Evolutionary conservation across 148 eudicot genomes (phyloP).

Genomic region (Chenopodium berlandieri): DNA sequence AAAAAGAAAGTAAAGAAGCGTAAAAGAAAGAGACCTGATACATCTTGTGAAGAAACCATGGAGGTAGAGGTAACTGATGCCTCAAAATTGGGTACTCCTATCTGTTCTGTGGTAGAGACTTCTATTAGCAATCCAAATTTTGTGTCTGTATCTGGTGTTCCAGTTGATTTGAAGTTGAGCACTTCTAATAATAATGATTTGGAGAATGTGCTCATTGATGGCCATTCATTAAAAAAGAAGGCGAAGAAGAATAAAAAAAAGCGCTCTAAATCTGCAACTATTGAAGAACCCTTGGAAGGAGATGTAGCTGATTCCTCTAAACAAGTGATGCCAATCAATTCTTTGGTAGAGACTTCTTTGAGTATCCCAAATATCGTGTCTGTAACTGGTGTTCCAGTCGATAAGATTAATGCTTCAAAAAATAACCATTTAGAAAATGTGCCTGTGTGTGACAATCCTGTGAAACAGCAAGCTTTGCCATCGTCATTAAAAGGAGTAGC

Average conservation of each 20-base stretch:
- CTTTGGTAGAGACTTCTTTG: slow-evolving; percentile 8
- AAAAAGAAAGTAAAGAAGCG: neutral
- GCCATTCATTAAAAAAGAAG: slow-evolving; percentile 5
- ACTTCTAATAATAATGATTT: neutral
- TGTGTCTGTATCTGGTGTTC: slow-evolving; percentile 8
- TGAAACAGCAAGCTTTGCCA: slow-evolving; percentile 8
- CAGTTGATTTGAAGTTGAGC: slow-evolving; percentile 2
- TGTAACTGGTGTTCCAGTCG: slow-evolving; percentile 11
- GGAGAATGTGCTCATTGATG: slow-evolving; percentile 12
- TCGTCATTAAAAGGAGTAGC: slow-evolving; percentile 13
- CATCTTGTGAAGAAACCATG: neutral
- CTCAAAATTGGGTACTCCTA: neutral
- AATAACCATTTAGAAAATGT: slow-evolving; percentile 13
- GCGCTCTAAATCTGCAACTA: neutral
- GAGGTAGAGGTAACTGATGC: slow-evolving; percentile 11
- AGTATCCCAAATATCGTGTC: slow-evolving; percentile 5
- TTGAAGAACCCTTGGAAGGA: slow-evolving; percentile 1
- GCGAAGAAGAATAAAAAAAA: neutral
- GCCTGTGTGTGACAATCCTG: slow-evolving; percentile 1
- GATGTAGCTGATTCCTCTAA: slow-evolving; percentile 6
- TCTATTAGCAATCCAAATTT: slow-evolving; percentile 2
- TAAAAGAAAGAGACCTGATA: neutral
- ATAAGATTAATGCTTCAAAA: neutral
- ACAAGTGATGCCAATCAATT: neutral
- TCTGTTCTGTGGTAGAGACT: slow-evolving; percentile 7